phyloP scores from a whole-genome alignment of 768 basidiomycete species.

The Boletus coccyginus region DNA sequence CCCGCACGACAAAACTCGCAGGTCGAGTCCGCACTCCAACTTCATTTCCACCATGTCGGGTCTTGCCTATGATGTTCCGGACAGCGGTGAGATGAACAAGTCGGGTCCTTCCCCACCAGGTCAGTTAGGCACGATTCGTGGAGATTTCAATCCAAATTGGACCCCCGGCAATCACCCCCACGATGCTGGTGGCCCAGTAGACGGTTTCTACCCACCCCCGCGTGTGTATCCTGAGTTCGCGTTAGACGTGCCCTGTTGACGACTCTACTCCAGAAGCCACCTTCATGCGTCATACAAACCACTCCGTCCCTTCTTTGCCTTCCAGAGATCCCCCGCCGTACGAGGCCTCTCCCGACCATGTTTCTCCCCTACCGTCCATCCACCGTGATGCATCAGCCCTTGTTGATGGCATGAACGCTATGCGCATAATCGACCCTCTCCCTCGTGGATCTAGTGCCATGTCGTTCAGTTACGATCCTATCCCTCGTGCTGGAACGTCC shows the following conservation, averaged over 20 bases:
- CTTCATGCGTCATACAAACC: constrained; percentile 45
- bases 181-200: constrained; percentile 2
- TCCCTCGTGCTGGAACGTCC: constrained; percentile 55
- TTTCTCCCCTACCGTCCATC: constrained; percentile 35
- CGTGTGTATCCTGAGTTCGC: constrained; percentile 18
- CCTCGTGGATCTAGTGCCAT: constrained; percentile 30
- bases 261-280: constrained; percentile 13
- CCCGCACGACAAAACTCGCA: background rate
- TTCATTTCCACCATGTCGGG: constrained; percentile 24
- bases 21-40: background rate
- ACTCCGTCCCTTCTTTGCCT: constrained; percentile 46
- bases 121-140: background rate
- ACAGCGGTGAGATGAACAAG: background rate
- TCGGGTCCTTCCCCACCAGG: constrained; percentile 5
- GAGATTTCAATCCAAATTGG: constrained; percentile 6
- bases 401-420: constrained; percentile 50
- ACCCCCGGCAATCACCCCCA: background rate
- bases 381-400: constrained; percentile 41
- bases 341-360: constrained; percentile 23
- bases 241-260: constrained; percentile 7
- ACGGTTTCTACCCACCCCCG: constrained; percentile 19
- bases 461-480: constrained; percentile 39
- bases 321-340: constrained; percentile 36
- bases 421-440: constrained; percentile 48
- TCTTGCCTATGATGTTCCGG: constrained; percentile 29